A percentile compares a stretch with the other conserved stretches of the same genome.
phyloP scores from a whole-genome alignment of 2,329 filamentous ascomycete species.

The Botrytis fabae region DNA sequence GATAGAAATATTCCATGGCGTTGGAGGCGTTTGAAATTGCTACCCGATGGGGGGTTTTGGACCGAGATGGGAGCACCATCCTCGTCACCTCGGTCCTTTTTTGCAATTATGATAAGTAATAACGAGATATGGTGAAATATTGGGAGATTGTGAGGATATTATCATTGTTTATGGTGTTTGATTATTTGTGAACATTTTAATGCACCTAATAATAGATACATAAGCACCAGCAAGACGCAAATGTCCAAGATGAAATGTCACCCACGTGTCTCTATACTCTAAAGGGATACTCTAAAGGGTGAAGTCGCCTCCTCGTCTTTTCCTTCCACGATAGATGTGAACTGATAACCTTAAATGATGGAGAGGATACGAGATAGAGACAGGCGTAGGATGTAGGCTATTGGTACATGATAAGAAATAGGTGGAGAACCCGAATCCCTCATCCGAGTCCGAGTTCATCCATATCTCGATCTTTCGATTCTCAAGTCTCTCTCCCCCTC shows the following conservation, averaged over 20 bases:
- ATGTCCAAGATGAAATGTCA: neutral
- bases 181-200: neutral
- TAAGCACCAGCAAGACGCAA: neutral
- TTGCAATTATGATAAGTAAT: neutral
- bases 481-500: neutral
- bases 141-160: neutral
- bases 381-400: neutral
- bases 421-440: neutral
- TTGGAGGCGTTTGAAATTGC: neutral
- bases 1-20: neutral
- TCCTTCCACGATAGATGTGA: neutral
- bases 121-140: neutral
- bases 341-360: neutral
- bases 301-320: neutral
- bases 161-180: neutral
- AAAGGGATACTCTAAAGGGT: no score
- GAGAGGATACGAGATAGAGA: neutral
- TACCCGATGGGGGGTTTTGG: neutral
- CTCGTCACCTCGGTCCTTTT: conserved; percentile 14
- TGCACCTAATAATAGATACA: conserved; percentile 1
- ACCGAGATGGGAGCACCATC: neutral
- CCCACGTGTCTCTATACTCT: neutral
- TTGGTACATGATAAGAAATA: neutral
- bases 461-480: neutral
- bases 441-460: neutral